phyloP scores from a whole-genome alignment of 2,329 filamentous ascomycete genomes.

The Paraphaeosphaeria sporulosa region DNA sequence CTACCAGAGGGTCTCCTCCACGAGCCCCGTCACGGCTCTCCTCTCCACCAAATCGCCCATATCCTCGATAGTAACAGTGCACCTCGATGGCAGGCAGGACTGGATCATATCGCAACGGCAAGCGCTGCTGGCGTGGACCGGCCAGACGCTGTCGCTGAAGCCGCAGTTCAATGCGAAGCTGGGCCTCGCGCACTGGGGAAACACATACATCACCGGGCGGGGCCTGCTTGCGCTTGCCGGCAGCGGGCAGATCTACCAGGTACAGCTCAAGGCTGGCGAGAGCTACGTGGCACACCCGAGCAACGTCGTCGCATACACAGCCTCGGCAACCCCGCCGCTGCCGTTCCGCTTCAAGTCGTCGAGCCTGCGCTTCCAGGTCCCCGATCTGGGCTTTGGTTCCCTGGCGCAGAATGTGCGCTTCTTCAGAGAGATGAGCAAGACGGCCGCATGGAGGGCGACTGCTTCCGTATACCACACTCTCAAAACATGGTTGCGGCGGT shows the following conservation, averaged over 20 bases:
- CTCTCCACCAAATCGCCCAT: slow-evolving; percentile 86
- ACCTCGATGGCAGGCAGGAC: slow-evolving; percentile 91
- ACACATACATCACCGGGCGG: slow-evolving; percentile 84
- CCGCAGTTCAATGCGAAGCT: slow-evolving; percentile 78
- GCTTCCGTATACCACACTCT: slow-evolving; percentile 71
- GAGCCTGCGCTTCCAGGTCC: slow-evolving; percentile 78
- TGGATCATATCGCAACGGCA: slow-evolving; percentile 92
- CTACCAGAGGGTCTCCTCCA: slow-evolving; percentile 87
- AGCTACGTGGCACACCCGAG: slow-evolving; percentile 90
- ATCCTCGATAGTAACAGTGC: slow-evolving; percentile 85
- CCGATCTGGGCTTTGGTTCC: slow-evolving; percentile 67
- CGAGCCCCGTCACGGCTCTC: slow-evolving; percentile 84
- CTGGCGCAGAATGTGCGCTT: slow-evolving; percentile 76
- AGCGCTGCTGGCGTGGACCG: slow-evolving; percentile 95
- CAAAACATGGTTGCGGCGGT: slow-evolving; percentile 78
- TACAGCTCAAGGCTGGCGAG: slow-evolving; percentile 81
- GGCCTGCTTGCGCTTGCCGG: slow-evolving; percentile 86
- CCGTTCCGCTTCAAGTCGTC: slow-evolving; percentile 89
- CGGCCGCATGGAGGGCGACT: slow-evolving; percentile 74
- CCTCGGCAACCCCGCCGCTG: slow-evolving; percentile 74
- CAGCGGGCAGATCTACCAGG: slow-evolving; percentile 87
- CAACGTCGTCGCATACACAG: slow-evolving; percentile 89
- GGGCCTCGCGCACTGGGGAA: slow-evolving; percentile 88
- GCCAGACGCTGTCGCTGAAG: slow-evolving; percentile 79
- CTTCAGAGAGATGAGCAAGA: slow-evolving; percentile 74